Base-by-base conservation (phyloP, 441 rosid species). In the Metrosideros polymorpha region DNA sequence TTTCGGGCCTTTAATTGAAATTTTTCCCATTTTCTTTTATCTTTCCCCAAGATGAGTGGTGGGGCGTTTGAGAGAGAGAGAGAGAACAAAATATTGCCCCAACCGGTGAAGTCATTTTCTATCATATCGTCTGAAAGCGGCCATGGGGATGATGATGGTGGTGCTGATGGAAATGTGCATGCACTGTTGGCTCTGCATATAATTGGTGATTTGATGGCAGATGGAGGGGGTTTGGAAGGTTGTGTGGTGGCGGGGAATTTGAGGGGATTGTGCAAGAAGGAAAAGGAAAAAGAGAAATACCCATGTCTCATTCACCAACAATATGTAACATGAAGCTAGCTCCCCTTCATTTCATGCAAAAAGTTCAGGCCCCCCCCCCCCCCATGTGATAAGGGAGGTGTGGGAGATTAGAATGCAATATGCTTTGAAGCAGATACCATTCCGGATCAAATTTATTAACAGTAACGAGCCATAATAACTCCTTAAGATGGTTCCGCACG, bases 291-390 rank as follows among this genome's bases (percentile, higher is more conserved):
- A 7, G 6, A 17, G 2, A 35, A 27, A 54, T 61, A 51, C 22
- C 30, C 14, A 22, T 51, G 32, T 30, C 84, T 29, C 47, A 30
- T 10, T 29, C 35, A 59, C 14, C 39, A 39, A 39, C 12, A 18
- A 66, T 19, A 17, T n/a, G n/a, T 1, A 42, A 10, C 51, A 43
- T 12, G 76, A 56, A 12, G 55, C 75, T 45, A 66, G n/a, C 47
- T 39, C 79, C 29, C 84, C 87, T 84, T 84, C 89, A 71, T 29
- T 86, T 84, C 83, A 83, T 76, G 85, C 57, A 49, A 49, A 50
- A n/a, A n/a, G 43, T 66, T 30, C 47, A 54, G 83, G 83, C 75
- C 92, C 82, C 92, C 92, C 92, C 82, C 92, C 92, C 92, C 86
- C 87, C 92, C 94, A 91, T 76, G 94, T 92, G 92, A 85, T 82